These are phyloP conservation scores for Phytophthora podocarpi DNA, from an alignment of 352 stramenopile genomes.

Conservation along the genomic window DNA sequence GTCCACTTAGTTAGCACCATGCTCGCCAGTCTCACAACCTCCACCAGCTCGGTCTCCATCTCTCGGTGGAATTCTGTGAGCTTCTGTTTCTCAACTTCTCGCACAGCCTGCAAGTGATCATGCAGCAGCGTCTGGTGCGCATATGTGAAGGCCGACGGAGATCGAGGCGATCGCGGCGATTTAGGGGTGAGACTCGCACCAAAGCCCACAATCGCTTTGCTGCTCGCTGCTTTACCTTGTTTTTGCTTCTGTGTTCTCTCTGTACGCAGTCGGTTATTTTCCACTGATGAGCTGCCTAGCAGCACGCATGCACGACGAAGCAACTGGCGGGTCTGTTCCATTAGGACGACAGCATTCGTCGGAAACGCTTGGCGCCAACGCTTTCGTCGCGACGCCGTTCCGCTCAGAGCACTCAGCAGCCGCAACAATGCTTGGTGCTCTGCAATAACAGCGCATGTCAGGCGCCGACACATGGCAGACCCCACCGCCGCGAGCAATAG, in stretches of 20 bases:
- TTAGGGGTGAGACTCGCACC: slow-evolving; percentile 32
- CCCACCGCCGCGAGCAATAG: slow-evolving; percentile 47
- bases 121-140: slow-evolving; percentile 66
- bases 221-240: slow-evolving; percentile 16
- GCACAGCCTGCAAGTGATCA: slow-evolving; percentile 55
- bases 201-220: slow-evolving; percentile 26
- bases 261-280: slow-evolving; percentile 29
- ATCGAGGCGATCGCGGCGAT: slow-evolving; percentile 37
- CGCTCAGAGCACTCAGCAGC: slow-evolving; percentile 56
- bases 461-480: slow-evolving; percentile 23
- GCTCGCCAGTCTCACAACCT: slow-evolving; percentile 48
- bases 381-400: slow-evolving; percentile 28
- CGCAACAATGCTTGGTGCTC: slow-evolving; percentile 54
- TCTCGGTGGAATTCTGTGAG: slow-evolving; percentile 45
- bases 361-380: slow-evolving; percentile 68
- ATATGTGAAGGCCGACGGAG: slow-evolving; percentile 49
- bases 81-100: slow-evolving; percentile 38
- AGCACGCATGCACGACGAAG: slow-evolving; percentile 61
- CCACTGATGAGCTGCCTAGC: slow-evolving; percentile 53
- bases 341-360: slow-evolving; percentile 52
- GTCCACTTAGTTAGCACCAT: slow-evolving; percentile 68
- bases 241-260: slow-evolving; percentile 40
- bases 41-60: slow-evolving; percentile 54
- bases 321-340: slow-evolving; percentile 68
- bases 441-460: slow-evolving; percentile 51